Conservation (phyloP, 2,329 filamentous ascomycete genomes). For the Chalaropsis ovoidea region DNA sequence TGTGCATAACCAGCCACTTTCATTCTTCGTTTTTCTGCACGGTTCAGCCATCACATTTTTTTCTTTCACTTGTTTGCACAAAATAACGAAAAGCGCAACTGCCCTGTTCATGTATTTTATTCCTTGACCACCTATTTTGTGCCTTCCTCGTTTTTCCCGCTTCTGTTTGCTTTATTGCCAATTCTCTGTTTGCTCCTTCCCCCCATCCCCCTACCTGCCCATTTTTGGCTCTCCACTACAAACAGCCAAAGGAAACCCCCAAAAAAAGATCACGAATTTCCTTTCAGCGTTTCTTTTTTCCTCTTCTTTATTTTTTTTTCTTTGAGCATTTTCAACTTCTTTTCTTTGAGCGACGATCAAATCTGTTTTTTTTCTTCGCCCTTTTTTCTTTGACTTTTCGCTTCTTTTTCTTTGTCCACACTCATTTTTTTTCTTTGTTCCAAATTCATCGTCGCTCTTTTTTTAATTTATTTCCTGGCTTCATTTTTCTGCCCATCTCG, state of each 20-base stretch:
- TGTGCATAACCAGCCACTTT: slow-evolving; percentile 22
- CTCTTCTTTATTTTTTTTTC: slow-evolving; percentile 11
- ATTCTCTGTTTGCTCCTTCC: slow-evolving; percentile 11
- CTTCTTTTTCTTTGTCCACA: slow-evolving; percentile 8
- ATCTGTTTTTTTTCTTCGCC: background rate
- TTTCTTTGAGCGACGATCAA: background rate
- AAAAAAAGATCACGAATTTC: slow-evolving; percentile 11
- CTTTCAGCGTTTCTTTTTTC: slow-evolving; percentile 12
- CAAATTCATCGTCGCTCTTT: slow-evolving; percentile 13
- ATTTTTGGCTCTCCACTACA: background rate
- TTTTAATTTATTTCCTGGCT: background rate
- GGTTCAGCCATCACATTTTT: slow-evolving; percentile 10
- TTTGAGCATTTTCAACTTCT: background rate
- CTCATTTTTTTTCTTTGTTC: slow-evolving; percentile 17
- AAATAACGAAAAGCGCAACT: background rate
- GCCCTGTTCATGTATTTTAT: slow-evolving; percentile 6
- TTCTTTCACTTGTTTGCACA: slow-evolving; percentile 9
- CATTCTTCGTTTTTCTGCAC: slow-evolving; percentile 12
- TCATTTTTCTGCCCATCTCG: slow-evolving; percentile 8
- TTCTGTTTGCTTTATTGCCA: background rate
- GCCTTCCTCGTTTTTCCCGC: slow-evolving; percentile 9
- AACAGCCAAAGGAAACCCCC: slow-evolving; percentile 1
- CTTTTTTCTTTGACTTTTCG: background rate
- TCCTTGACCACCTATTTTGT: slow-evolving; percentile 9
- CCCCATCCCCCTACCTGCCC: background rate